Evolutionary conservation across 176 grass and related monocot species (phyloP), one percentile per base, ranked within the genome.

Genomic region (Juncus effusus): DNA sequence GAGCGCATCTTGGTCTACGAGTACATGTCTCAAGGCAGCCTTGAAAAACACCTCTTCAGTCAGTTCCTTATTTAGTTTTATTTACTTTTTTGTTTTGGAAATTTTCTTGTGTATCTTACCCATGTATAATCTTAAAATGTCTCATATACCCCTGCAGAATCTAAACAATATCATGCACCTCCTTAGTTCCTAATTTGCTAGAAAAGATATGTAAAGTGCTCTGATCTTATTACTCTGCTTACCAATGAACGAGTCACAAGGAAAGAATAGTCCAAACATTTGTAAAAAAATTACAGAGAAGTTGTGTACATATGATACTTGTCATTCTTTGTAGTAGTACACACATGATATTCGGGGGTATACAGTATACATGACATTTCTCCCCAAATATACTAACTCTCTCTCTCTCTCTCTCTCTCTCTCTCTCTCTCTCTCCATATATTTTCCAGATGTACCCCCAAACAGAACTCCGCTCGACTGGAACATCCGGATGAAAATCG

Each of bases 11-110:
- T 83, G 56, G 69, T 83, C 28, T 83, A 83, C 2, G 69, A 83
- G 69, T 78, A 74, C 57, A 74, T 84, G 81, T 54, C 76, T 42
- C 68, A 78, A 56, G 76, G 81, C 38, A 75, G 76, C 76, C 73
- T 79, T 51, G 81, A 84, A 75, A 35, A 63, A 35, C 81, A 79
- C 70, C 54, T 84, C 45, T 84, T 75, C 13, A 28, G 81, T 84
- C 47, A 7, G 56, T 63, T 64, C 69, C 44, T 65, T 79, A 16
- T 51, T 35, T 6, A 36, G 8, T 56, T 2, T 59, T 50, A 47
- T 47, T 47, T 47, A 47, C 4, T 47, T 47, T 47, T 47, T 47
- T 47, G 19, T 28, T 28, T 28, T 28, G 19, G 13, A 12, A 56
- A 54, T 70, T 40, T 3, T 36, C n/a, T 61, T 38, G 6, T 53